These are phyloP conservation scores for Periconia sp. DNA, from an alignment of 2,329 filamentous ascomycete genomes.

Conservation along the genomic window DNA sequence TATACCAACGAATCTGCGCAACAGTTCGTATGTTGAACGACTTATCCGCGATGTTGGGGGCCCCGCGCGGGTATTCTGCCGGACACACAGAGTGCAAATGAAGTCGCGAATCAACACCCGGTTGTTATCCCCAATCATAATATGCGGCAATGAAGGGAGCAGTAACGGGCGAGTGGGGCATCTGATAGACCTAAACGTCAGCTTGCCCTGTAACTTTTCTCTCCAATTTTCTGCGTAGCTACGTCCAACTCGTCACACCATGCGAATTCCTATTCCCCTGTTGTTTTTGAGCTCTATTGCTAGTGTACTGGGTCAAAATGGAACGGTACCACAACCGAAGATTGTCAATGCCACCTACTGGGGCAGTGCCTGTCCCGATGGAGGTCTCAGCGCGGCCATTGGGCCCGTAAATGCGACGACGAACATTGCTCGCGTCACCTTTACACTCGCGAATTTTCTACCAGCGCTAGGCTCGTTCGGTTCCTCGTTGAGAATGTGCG, in stretches of 20 bases:
- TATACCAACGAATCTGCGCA: too few species aligned
- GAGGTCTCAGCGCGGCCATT: conserved; percentile 11
- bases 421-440: conserved; percentile 10
- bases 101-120: conserved; percentile 23
- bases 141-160: conserved; percentile 16
- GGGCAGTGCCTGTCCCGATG: conserved; percentile 17
- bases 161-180: conserved; percentile 14
- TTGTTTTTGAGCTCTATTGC: conserved; percentile 5
- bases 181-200: conserved; percentile 2
- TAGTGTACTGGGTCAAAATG: conserved; percentile 2
- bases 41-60: too few species aligned
- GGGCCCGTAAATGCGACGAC: conserved; percentile 11
- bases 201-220: neutral
- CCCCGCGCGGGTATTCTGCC: conserved; percentile 17
- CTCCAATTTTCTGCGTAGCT: conserved; percentile 1
- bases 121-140: conserved; percentile 7
- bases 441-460: conserved; percentile 17
- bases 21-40: too few species aligned
- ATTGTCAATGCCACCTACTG: conserved; percentile 15
- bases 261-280: conserved; percentile 5
- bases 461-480: conserved; percentile 17
- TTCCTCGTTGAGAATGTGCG: conserved; percentile 20
- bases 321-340: conserved; percentile 5
- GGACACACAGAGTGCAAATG: conserved; percentile 13
- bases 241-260: conserved; percentile 9